Evolutionary conservation across 352 stramenopile genomes (phyloP).

Genomic region (Peronospora belbahrii): DNA sequence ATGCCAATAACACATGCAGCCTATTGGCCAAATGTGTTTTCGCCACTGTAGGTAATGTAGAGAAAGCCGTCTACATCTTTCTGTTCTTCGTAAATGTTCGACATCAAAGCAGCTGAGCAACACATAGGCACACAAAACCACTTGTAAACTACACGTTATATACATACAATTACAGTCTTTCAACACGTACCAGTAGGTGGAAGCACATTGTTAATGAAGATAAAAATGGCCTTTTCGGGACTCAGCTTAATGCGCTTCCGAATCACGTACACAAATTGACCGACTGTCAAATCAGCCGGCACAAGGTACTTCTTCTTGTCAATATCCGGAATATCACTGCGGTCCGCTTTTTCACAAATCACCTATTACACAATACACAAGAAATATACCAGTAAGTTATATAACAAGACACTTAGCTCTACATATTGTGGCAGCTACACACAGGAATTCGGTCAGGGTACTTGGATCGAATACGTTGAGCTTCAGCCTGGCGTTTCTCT

Average conservation of each 20-base stretch:
- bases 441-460: conserved; percentile 98
- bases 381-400: not conserved
- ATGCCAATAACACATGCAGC: conserved; percentile 8
- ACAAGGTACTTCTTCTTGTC: conserved; percentile 99
- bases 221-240: conserved; percentile 96
- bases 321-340: conserved; percentile 98
- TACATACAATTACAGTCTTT: not conserved
- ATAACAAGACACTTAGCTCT: not conserved
- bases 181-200: conserved; percentile 90
- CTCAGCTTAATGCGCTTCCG: conserved; percentile 98
- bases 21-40: conserved; percentile 97
- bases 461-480: conserved; percentile 96
- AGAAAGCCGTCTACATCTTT: conserved; percentile 98
- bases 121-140: not conserved
- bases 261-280: conserved; percentile 99
- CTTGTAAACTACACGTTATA: not conserved
- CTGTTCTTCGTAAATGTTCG: conserved; percentile 98
- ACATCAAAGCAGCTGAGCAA: conserved; percentile 91
- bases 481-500: conserved; percentile 97
- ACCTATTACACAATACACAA: conserved; percentile 40
- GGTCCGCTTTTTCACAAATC: conserved; percentile 92
- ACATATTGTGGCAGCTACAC: conserved; percentile 1
- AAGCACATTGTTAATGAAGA: conserved; percentile 99
- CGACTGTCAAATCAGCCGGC: conserved; percentile 93
- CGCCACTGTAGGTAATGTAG: conserved; percentile 99